Evolutionary conservation across 805 yeast genomes (phyloP).

Genomic region (Saturnispora besseyi): DNA sequence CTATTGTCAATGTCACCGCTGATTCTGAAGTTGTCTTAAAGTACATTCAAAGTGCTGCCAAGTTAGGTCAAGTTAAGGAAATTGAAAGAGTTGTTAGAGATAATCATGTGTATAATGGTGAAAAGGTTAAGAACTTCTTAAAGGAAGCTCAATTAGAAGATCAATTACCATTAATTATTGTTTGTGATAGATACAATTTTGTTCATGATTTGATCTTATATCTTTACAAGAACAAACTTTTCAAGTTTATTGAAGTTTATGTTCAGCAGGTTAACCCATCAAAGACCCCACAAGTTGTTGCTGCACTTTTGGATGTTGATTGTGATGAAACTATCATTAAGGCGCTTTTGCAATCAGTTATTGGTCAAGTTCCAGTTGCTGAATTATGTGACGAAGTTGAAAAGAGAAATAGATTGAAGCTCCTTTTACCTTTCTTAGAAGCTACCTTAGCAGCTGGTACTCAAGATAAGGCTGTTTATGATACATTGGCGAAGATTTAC

Average conservation of each 20-base stretch:
- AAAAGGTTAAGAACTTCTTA: slow-evolving; percentile 92
- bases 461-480: slow-evolving; percentile 84
- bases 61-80: slow-evolving; percentile 82
- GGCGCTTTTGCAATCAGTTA: slow-evolving; percentile 68
- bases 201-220: slow-evolving; percentile 90
- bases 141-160: slow-evolving; percentile 91
- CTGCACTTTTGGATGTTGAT: slow-evolving; percentile 93
- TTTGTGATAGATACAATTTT: slow-evolving; percentile 85
- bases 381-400: slow-evolving; percentile 91
- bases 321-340: slow-evolving; percentile 88
- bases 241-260: slow-evolving; percentile 94
- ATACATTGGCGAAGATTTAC: slow-evolving; percentile 94
- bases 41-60: slow-evolving; percentile 91
- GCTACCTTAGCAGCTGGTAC: slow-evolving; percentile 76
- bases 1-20: slow-evolving; percentile 86
- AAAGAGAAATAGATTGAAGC: slow-evolving; percentile 87
- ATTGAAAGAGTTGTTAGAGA: slow-evolving; percentile 94
- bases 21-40: slow-evolving; percentile 94
- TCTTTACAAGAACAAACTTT: slow-evolving; percentile 89
- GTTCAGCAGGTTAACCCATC: slow-evolving; percentile 97
- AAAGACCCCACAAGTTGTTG: slow-evolving; percentile 93
- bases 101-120: slow-evolving; percentile 91
- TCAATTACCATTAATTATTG: slow-evolving; percentile 92
- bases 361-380: slow-evolving; percentile 90
- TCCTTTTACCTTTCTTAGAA: slow-evolving; percentile 88